Base-by-base conservation (phyloP, 2,329 filamentous ascomycete genomes). In the Aaosphaeria pasadenensis region DNA sequence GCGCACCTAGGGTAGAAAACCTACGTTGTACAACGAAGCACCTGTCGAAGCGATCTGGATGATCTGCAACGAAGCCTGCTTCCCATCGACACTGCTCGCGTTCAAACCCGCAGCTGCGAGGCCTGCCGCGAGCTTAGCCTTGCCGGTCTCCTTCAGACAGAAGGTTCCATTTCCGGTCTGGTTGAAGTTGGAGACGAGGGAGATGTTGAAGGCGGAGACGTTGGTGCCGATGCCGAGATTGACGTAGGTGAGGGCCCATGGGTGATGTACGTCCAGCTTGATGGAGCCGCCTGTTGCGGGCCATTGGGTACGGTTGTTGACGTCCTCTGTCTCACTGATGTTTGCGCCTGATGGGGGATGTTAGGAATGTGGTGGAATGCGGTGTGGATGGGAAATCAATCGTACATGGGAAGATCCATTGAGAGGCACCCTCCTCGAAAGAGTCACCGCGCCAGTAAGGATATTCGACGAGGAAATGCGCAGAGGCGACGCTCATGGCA, bases 111-210 rank as follows among this genome's bases (percentile, higher is more conserved):
- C 57, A 7, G 49, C 56, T 39, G 56, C 62, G 24, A 65, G 46
- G 0, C 56, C 64, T 1, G 41, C 58, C 17, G 57, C 63, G 7
- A 70, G 50, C 7, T 55, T 54, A 4, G 53, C 43, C 45, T 62
- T 43, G 7, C 62, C 50, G 7, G 73, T 56, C 35, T 72, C 66
- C 7, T 71, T 69, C 7, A 77, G 61, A 53, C 75, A 78, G 44
- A 77, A 73, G 0, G 72, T 70, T 5, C 76, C 75, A 9, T 72
- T 71, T n/a, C 71, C 71, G 0, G 75, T 78, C 59, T 77, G 73
- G 56, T 78, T 78, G 61, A 77, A 75, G 39, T 63, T 58, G 13
- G 63, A 57, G 4, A 75, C 62, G 11, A 78, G 64, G 11, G 62
- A 64, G 53, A 76, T 72, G 56, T 77, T 76, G 65, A 77, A 76